Conservation (phyloP, 225 moss, liverwort and hornwort species). For the Polytrichum formosum region DNA sequence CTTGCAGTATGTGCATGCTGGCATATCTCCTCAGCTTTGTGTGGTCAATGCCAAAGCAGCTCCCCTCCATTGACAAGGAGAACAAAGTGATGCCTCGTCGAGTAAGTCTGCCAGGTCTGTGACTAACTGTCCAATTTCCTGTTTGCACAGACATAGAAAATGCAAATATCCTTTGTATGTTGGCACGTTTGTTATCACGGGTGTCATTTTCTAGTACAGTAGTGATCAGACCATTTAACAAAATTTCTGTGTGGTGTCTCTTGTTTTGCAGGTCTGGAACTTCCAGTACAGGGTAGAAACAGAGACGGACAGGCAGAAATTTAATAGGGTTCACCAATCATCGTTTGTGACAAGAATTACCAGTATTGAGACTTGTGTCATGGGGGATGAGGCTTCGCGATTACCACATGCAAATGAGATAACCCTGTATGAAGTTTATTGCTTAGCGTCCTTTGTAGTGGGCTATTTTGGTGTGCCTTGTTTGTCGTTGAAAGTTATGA, state of each 20-base stretch:
- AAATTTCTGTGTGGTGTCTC: background rate
- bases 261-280: constrained; percentile 2
- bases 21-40: background rate
- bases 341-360: background rate
- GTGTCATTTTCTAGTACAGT: background rate
- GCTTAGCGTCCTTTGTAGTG: too few species aligned
- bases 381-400: too few species aligned
- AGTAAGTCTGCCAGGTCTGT: background rate
- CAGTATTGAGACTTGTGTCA: background rate
- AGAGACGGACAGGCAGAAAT: background rate
- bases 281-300: background rate
- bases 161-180: background rate
- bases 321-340: background rate
- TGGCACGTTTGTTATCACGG: background rate
- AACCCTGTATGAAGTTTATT: too few species aligned
- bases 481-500: too few species aligned
- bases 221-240: background rate
- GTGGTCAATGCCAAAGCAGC: background rate
- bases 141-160: background rate
- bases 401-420: too few species aligned
- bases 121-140: background rate
- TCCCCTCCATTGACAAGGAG: background rate
- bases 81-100: background rate
- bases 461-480: too few species aligned
- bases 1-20: background rate